phyloP scores from a whole-genome alignment of 768 basidiomycete species.

The Psilocybe cyanescens region DNA sequence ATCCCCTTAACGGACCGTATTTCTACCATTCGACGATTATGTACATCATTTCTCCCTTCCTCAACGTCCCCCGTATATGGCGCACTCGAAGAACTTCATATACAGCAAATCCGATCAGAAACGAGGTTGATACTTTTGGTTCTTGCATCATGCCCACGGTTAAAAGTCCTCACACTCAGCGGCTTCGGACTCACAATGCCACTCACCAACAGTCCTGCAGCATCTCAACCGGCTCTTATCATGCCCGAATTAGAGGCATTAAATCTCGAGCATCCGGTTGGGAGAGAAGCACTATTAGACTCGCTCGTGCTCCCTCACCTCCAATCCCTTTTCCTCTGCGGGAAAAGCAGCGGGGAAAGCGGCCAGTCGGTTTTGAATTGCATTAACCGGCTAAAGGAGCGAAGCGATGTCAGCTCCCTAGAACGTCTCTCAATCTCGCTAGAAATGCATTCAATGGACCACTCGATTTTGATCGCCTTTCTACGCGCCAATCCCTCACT shows the following conservation, averaged over 20 bases:
- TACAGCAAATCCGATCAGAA: constrained; percentile 16
- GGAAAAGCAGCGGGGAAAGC: constrained; percentile 11
- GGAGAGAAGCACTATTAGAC: constrained; percentile 13
- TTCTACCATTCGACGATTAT: constrained; percentile 12
- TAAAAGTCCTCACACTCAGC: constrained; percentile 17
- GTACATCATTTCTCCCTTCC: constrained; percentile 11
- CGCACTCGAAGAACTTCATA: constrained; percentile 17
- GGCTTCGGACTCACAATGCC: constrained; percentile 16
- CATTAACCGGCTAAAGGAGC: constrained; percentile 13
- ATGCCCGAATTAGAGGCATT: constrained; percentile 17
- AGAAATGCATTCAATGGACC: constrained; percentile 13
- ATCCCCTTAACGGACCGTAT: constrained; percentile 12
- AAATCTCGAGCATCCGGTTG: constrained; percentile 20
- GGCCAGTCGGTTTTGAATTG: constrained; percentile 9
- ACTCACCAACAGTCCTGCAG: background rate
- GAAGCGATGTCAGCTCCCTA: constrained; percentile 17
- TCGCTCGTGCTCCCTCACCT: constrained; percentile 17
- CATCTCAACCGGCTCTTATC: background rate
- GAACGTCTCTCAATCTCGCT: constrained; percentile 13
- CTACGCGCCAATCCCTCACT: constrained; percentile 10
- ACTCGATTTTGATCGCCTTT: constrained; percentile 9
- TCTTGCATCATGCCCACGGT: constrained; percentile 11
- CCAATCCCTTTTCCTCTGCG: constrained; percentile 13
- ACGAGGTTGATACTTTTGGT: constrained; percentile 12
- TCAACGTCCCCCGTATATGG: constrained; percentile 7